A percentile compares a stretch with the other conserved stretches of the same genome.
Evolutionary conservation across 805 yeast species (phyloP).

Genomic region (Myxozyma kluyveri): DNA sequence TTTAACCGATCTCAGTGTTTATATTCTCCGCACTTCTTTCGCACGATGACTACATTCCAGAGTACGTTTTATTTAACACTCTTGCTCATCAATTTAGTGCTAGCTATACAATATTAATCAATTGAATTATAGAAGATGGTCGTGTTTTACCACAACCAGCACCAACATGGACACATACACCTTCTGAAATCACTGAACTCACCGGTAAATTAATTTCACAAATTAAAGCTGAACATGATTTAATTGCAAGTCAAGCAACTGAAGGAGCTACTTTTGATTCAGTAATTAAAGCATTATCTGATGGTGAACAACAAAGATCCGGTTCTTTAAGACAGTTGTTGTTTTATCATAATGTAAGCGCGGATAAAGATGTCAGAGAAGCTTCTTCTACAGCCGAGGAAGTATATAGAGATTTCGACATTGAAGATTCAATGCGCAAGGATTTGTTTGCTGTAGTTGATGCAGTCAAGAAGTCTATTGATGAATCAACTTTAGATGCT

Average conservation of each 20-base stretch:
- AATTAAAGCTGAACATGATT: slow-evolving; percentile 50
- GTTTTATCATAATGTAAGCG: slow-evolving; percentile 71
- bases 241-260: slow-evolving; percentile 47
- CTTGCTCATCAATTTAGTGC: no score
- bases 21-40: no score
- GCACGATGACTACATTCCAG: no score
- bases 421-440: slow-evolving; percentile 63
- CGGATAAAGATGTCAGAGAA: slow-evolving; percentile 62
- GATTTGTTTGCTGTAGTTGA: slow-evolving; percentile 64
- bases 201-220: slow-evolving; percentile 48
- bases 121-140: no score
- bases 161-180: slow-evolving; percentile 61
- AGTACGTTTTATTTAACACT: slow-evolving; percentile 5
- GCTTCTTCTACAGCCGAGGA: slow-evolving; percentile 66
- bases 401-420: slow-evolving; percentile 45
- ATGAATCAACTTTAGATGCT: slow-evolving; percentile 44
- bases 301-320: slow-evolving; percentile 50
- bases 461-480: slow-evolving; percentile 46
- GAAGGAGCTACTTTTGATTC: slow-evolving; percentile 55
- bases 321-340: slow-evolving; percentile 52
- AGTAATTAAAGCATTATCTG: slow-evolving; percentile 53
- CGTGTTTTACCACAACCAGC: slow-evolving; percentile 36
- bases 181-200: slow-evolving; percentile 46
- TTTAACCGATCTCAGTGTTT: no score
- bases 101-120: no score